Evolutionary conservation across 768 basidiomycete species (phyloP).

Genomic region (Krasilnikovozyma curviuscula): DNA sequence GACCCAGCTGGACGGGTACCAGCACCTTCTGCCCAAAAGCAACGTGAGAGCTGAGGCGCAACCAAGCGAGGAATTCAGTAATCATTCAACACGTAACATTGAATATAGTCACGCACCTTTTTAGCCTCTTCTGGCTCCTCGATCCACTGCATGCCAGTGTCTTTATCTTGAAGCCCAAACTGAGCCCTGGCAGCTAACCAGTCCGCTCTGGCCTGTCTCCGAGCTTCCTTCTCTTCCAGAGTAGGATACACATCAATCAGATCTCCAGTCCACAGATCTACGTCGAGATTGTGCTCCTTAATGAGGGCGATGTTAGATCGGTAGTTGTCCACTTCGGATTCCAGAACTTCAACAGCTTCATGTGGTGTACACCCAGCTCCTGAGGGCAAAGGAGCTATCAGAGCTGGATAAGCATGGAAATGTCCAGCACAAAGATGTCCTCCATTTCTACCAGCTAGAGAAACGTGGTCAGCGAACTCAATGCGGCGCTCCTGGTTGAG

Average conservation of each 20-base stretch:
- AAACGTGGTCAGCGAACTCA: neutral
- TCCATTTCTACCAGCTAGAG: slow-evolving; percentile 7
- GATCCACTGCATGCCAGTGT: neutral
- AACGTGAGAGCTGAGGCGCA: slow-evolving; percentile 1
- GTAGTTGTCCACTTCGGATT: slow-evolving; percentile 8
- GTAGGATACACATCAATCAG: neutral
- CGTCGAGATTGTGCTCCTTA: slow-evolving; percentile 2
- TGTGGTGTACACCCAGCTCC: slow-evolving; percentile 1
- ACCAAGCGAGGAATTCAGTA: neutral
- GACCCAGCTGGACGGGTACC: slow-evolving; percentile 2
- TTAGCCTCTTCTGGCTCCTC: slow-evolving; percentile 5
- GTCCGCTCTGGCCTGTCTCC: neutral
- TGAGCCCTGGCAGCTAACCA: slow-evolving; percentile 1
- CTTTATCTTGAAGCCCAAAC: neutral
- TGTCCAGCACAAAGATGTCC: slow-evolving; percentile 9
- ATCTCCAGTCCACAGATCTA: slow-evolving; percentile 1
- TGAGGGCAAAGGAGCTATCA: neutral
- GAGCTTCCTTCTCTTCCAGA: neutral
- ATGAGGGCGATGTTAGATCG: neutral
- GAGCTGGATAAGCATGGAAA: neutral
- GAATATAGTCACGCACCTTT: neutral
- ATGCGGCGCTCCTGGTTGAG: no score
- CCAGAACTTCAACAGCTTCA: slow-evolving; percentile 6
- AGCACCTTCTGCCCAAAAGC: slow-evolving; percentile 3
- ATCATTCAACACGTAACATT: neutral